phyloP scores from a whole-genome alignment of 2,329 filamentous ascomycete genomes.

The Colletotrichum theobromicola region DNA sequence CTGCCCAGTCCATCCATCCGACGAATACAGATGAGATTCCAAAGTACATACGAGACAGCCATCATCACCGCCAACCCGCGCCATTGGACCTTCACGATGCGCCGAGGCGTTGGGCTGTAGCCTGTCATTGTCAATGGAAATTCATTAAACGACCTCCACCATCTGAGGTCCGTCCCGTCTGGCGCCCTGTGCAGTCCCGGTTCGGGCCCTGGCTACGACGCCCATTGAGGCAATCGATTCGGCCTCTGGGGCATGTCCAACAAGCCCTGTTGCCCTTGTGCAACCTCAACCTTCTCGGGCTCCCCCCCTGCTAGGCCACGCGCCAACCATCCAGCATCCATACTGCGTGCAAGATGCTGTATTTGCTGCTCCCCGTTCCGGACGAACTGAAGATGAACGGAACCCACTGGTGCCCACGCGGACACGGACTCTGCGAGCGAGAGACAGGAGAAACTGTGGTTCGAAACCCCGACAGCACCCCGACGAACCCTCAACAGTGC shows the following conservation, averaged over 20 bases:
- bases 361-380: neutral
- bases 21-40: neutral
- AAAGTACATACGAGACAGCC: neutral
- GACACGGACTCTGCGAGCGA: neutral
- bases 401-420: neutral
- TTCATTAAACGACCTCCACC: neutral
- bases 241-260: neutral
- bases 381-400: neutral
- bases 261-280: neutral
- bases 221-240: neutral
- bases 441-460: neutral
- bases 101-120: neutral
- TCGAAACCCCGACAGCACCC: neutral
- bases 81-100: neutral
- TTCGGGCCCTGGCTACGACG: neutral
- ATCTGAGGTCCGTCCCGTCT: neutral
- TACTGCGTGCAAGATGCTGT: neutral
- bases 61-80: neutral
- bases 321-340: neutral
- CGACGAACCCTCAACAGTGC: neutral
- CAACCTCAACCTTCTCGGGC: neutral
- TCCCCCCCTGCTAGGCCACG: neutral
- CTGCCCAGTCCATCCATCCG: neutral
- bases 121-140: neutral
- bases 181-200: neutral